Percentiles rank a stretch among this genome's conserved stretches.
Conservation (phyloP, 352 stramenopile species). For the Phytophthora podocarpi region DNA sequence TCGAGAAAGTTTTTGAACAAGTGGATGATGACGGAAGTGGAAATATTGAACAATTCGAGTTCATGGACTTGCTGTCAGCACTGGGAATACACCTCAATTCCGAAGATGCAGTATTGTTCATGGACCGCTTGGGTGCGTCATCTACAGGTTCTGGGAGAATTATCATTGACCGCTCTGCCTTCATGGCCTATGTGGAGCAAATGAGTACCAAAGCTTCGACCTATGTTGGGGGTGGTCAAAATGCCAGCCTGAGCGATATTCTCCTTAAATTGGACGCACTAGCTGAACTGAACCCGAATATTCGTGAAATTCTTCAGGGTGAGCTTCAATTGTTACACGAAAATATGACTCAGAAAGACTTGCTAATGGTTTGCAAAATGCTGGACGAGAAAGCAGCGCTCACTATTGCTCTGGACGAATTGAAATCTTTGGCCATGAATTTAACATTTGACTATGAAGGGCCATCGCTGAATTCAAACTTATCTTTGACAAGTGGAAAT, state of each 20-base stretch:
- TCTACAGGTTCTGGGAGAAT: not conserved
- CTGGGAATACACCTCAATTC: conserved; percentile 53
- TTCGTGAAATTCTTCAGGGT: conserved; percentile 36
- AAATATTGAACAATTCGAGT: conserved; percentile 63
- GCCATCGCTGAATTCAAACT: not conserved
- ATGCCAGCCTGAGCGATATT: conserved; percentile 10
- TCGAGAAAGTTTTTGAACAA: conserved; percentile 53
- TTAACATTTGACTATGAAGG: conserved; percentile 48
- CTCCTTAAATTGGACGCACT: conserved; percentile 31
- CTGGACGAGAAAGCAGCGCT: conserved; percentile 38
- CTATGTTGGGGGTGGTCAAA: not conserved
- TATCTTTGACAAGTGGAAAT: not conserved
- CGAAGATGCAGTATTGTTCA: conserved; percentile 47
- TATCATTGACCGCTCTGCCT: conserved; percentile 23
- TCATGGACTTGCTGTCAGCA: conserved; percentile 38
- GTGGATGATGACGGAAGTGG: conserved; percentile 63
- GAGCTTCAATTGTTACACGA: conserved; percentile 56
- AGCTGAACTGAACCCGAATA: not conserved
- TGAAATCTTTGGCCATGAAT: conserved; percentile 48
- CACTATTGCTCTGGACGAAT: conserved; percentile 27
- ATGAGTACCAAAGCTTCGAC: conserved; percentile 2
- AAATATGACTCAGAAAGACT: conserved; percentile 41
- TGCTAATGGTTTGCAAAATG: conserved; percentile 26
- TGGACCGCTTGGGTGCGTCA: conserved; percentile 46
- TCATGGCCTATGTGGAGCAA: conserved; percentile 26